phyloP scores from a whole-genome alignment of 2,329 filamentous ascomycete genomes.

The Botrytis squamosa region DNA sequence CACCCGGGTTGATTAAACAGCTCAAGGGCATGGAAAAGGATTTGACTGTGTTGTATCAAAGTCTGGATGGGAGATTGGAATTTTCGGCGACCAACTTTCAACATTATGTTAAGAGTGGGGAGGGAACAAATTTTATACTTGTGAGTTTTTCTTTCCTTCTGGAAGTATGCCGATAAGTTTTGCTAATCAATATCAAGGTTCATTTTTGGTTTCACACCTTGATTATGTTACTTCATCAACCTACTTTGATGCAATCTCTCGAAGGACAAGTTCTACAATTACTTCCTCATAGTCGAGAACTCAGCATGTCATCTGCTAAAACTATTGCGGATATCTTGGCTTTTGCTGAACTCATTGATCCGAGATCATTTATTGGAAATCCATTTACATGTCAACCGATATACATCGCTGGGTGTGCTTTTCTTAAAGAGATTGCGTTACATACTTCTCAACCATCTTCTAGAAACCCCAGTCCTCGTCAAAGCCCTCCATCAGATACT shows the following conservation, averaged over 20 bases:
- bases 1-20: constrained; percentile 68
- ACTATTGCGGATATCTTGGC: constrained; percentile 87
- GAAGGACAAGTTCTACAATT: constrained; percentile 68
- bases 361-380: constrained; percentile 82
- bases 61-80: constrained; percentile 69
- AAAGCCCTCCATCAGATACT: constrained; percentile 15
- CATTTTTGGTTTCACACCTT: constrained; percentile 83
- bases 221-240: constrained; percentile 82
- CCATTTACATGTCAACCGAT: constrained; percentile 89
- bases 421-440: constrained; percentile 76
- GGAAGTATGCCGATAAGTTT: constrained; percentile 50
- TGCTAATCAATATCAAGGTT: constrained; percentile 73
- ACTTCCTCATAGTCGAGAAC: constrained; percentile 74
- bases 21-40: constrained; percentile 78
- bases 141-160: constrained; percentile 54
- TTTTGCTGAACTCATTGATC: constrained; percentile 82
- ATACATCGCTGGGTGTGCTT: constrained; percentile 87
- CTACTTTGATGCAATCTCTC: constrained; percentile 77
- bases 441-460: constrained; percentile 66
- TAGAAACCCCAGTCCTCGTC: constrained; percentile 45
- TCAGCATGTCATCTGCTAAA: constrained; percentile 60
- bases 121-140: constrained; percentile 83
- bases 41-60: constrained; percentile 70
- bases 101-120: constrained; percentile 74
- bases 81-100: constrained; percentile 88